Evolutionary conservation across 257 asterid species (phyloP), one percentile per base, ranked within the genome.

Genomic region (Leonotis leonurus): DNA sequence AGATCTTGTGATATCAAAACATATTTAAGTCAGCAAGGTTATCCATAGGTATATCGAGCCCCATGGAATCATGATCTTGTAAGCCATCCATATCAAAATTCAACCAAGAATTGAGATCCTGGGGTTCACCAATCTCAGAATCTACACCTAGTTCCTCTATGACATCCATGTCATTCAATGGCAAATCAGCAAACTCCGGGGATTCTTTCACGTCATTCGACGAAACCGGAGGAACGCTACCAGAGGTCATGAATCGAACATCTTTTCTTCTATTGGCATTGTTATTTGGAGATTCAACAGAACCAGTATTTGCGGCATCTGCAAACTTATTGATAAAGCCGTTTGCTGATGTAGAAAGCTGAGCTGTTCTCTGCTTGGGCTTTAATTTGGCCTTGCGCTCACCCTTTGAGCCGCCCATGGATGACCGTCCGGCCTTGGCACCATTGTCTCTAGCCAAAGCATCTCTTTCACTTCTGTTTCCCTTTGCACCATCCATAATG

Each of bases 31-130:
- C 89, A 1, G 94, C 70, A 30, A 89, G 84, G 80, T 89, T 94
- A 56, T 89, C 97, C 95, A 85, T 86, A n/a, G 97, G 97, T 69
- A 87, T 83, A 54, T 77, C 84, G 22, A 89, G 95, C 41, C 97
- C 97, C 64, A 73, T 69, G 21, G 79, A 69, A 75, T 83, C 95
- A 56, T 81, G 83, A 59, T 87, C 97, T 68, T 76, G 87, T 56
- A 81, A 26, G 10, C 84, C 83, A 70, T 89, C 97, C 52, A 79
- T 81, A 1, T 86, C 97, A 35, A 85, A 88, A 81, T 77, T 80
- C 70, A 89, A 85, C 95, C 95, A 89, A 16, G 89, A 45, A 73
- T 75, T 86, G 29, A 89, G 76, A 79, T 89, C 97, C 78, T 86
- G 95, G 11, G 86, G 78, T 25, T 56, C 90, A 61, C 88, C 93